Evolutionary conservation across 192 early-diverging fungal genomes (phyloP).

Genomic region (Bifiguratus adelaidae): DNA sequence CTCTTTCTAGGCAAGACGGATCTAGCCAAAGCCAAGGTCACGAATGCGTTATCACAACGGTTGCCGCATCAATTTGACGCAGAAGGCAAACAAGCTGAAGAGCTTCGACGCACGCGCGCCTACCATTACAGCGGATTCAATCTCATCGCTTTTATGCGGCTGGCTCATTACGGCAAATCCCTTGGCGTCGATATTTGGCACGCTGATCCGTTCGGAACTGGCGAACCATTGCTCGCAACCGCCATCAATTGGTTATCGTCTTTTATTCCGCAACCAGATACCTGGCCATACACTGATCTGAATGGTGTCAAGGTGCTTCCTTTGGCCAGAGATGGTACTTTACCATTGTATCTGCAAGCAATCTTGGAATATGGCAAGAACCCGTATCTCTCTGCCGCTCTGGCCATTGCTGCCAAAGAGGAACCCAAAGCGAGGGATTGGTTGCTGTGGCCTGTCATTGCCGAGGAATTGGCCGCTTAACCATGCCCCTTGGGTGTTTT

Average conservation of each 20-base stretch:
- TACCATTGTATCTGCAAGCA: conserved; percentile 1
- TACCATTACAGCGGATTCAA: conserved; percentile 4
- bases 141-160: neutral
- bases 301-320: neutral
- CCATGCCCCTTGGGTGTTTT: neutral
- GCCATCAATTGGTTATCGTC: neutral
- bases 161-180: neutral
- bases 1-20: neutral
- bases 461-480: too few species aligned
- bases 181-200: conserved; percentile 1
- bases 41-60: neutral
- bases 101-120: neutral
- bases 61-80: neutral
- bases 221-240: neutral
- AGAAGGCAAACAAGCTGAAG: neutral
- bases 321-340: neutral
- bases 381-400: neutral
- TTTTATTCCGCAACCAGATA: neutral
- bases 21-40: neutral
- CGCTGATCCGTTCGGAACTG: neutral
- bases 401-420: neutral
- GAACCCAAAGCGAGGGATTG: neutral
- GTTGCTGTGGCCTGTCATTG: neutral
- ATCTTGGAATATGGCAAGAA: neutral
- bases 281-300: neutral